These are phyloP conservation scores for Auriscalpium microsporum DNA, from an alignment of 768 basidiomycete species.

Conservation along the genomic window DNA sequence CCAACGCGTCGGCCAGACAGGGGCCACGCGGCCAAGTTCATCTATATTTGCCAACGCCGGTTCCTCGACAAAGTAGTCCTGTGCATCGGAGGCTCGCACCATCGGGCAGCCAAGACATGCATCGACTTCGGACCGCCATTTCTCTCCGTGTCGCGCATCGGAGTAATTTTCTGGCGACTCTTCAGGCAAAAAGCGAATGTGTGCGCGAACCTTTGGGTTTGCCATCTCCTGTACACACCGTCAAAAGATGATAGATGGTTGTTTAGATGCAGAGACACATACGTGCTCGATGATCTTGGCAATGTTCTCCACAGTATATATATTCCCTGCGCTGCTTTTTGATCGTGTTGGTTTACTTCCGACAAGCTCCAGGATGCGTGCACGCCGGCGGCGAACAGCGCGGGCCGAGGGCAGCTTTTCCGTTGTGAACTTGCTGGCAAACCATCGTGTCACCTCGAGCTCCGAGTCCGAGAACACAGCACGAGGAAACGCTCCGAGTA, in stretches of 20 bases:
- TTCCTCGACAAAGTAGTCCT: conserved; percentile 15
- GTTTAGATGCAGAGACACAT: neutral
- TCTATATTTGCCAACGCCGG: conserved; percentile 5
- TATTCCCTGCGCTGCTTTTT: too few relatives aligned
- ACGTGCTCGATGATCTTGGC: conserved; percentile 5
- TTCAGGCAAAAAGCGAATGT: conserved; percentile 2
- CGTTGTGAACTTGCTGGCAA: too few relatives aligned
- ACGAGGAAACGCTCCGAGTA: too few relatives aligned
- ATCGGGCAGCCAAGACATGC: conserved; percentile 3
- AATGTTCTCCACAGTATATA: too few relatives aligned
- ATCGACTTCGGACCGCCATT: conserved; percentile 6
- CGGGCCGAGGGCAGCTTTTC: too few relatives aligned
- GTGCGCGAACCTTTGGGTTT: conserved; percentile 6
- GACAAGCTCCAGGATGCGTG: too few relatives aligned
- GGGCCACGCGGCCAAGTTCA: neutral
- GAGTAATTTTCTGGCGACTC: neutral
- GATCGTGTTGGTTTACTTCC: too few relatives aligned
- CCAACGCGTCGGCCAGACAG: neutral
- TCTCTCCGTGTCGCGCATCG: conserved; percentile 4
- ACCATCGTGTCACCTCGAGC: too few relatives aligned
- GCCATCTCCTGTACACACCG: conserved; percentile 3
- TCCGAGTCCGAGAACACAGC: too few relatives aligned
- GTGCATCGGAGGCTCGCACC: conserved; percentile 2
- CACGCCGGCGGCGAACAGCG: too few relatives aligned
- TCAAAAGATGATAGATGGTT: neutral